Base-by-base conservation (phyloP, 2,329 filamentous ascomycete genomes). In the Coleophoma eucalyptorum region DNA sequence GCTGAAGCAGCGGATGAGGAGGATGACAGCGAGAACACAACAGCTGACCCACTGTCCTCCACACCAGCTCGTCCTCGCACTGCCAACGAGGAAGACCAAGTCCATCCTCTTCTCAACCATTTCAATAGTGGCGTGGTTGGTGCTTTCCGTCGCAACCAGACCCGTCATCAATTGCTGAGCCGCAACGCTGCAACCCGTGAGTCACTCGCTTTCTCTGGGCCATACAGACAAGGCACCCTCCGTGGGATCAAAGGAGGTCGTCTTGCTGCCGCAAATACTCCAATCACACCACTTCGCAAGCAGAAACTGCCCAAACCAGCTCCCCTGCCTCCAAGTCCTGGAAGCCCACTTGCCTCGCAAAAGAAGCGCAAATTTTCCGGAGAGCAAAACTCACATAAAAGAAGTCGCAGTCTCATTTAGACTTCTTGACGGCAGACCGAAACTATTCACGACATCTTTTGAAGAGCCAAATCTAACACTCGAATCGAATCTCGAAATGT, bases 41-140 rank as follows among this genome's bases (percentile, higher is more conserved):
- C 71, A 11, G 72, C 72, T 3, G 67, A 76, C 51, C 76, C 78
- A 37, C 69, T 75, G 15, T 71, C 76, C 1, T 76, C 78, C 16
- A 83, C 79, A 1, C 79, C 79, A 1, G 68, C 68, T 3, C 75
- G 78, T 18, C 73, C 74, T 26, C 70, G 68, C n/a, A 77, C 76
- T 34, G 68, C 74, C 35, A 68, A 70, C 31, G 74, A 74, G 61
- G 75, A 82, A 55, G 66, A 67, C 16, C 70, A 75, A 35, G 64
- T 73, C 8, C 65, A 81, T 54, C 75, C 77, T 21, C 76, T 86
- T 49, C 70, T 87, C n/a, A 77, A 78, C 49, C 84, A 87, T 58
- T 81, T 91, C 37, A 83, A 87, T 61, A 80, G 83, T 57, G 80
- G 84, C 50, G 81, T 86, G 13, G 88, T 94, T 34, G 87, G 87